Base-by-base conservation (phyloP, 1,139 yeast species). In the Yamadazyma membranifaciens region DNA sequence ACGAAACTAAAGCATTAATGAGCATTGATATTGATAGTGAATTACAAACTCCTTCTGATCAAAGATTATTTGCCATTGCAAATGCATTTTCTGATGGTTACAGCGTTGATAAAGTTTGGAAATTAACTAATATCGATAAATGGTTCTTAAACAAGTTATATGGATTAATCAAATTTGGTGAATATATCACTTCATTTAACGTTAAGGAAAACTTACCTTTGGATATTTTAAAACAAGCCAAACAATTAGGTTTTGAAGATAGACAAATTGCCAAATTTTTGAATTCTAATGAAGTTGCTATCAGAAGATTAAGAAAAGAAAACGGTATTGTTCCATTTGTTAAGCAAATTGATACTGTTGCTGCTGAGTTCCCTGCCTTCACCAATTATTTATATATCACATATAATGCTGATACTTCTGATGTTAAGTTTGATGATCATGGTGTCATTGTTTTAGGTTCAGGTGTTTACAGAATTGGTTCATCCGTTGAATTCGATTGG, bases 301-400 rank as follows among this genome's bases (percentile, higher is more conserved):
- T 92, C 52, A 83, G 98, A 69, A 80, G 95, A 65, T 72, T 86
- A 57, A 83, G 98, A 74, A 83, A 86, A 60, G 96, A 88, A 58
- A 81, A 80, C 43, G 95, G 95, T 46, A 82, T 92, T 50, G 69
- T 82, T 50, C 98, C 98, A 56, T 88, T 87, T 62, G 98, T 91
- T 51, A 92, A 92, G 68, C 96, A 91, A 70, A 92, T 92, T 57
- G 98, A 92, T 73, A 92, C 98, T 29, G 96, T 92, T 55, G 98
- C 98, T 42, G 98, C 98, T 41, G 98, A 92, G 67, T 92, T 92
- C 82, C 98, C 98, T 42, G 97, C 98, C 38, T 80, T 68, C 71
- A 92, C 98, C 60, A 92, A 92, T 73, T 92, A 92, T 69, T 77
- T 92, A 65, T 92, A 92, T 73, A 80, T 89, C 65, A 92, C 98